Conservation (phyloP, 1,284 basidiomycete species). For the Ceratobasidium sp. region DNA sequence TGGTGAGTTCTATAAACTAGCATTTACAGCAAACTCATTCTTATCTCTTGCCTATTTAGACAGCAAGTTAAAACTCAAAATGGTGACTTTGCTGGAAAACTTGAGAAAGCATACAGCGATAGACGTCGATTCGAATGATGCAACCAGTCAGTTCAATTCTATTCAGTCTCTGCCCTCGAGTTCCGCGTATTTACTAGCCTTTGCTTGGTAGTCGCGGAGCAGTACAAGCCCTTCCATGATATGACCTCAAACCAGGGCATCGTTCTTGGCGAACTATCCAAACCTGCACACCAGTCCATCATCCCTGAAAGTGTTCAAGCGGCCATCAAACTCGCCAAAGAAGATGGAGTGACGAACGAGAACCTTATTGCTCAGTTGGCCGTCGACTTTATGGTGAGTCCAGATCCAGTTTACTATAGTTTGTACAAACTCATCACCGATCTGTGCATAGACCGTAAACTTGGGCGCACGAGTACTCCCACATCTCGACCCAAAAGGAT, state of each 20-base stretch:
- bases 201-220: conserved; percentile 44
- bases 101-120: conserved; percentile 49
- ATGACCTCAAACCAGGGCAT: conserved; percentile 52
- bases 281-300: conserved; percentile 48
- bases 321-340: conserved; percentile 46
- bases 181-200: background rate
- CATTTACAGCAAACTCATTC: background rate
- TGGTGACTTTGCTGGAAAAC: conserved; percentile 47
- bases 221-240: conserved; percentile 47
- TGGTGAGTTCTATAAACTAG: background rate
- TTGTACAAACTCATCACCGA: too few relatives aligned
- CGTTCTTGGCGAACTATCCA: conserved; percentile 50
- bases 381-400: conserved; percentile 51
- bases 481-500: conserved; percentile 49
- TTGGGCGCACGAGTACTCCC: conserved; percentile 50
- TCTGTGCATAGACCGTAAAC: conserved; percentile 49
- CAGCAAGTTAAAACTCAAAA: background rate
- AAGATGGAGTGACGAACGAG: conserved; percentile 47
- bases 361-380: conserved; percentile 48
- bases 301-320: conserved; percentile 46
- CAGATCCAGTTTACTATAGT: background rate
- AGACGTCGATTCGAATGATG: conserved; percentile 49
- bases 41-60: background rate
- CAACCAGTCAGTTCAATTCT: conserved; percentile 24
- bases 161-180: background rate